Evolutionary conservation across 768 basidiomycete species (phyloP), one percentile per base, ranked within the genome.

Genomic region (Chalciporus chontae): DNA sequence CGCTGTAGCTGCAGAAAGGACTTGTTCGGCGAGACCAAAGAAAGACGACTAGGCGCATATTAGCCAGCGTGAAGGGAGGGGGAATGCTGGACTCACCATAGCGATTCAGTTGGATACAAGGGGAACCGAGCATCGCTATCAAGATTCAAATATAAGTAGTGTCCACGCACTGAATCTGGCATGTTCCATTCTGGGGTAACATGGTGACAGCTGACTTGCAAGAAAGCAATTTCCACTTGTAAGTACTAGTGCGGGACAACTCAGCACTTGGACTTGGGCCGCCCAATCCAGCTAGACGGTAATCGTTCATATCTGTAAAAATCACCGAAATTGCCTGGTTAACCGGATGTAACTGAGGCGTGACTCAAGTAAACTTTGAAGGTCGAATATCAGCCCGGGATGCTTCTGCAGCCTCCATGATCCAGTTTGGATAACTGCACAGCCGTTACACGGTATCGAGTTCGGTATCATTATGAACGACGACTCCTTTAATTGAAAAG

Each of bases 1-100:
- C 26, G 72, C 81, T 81, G 21, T 21, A 21, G 62, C 56, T 3
- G 80, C 72, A 34, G 78, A 66, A 57, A 77, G 66, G 54, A 81
- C 80, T 67, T 90, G 66, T 68, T 89, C 84, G 9, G 87, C 90
- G 57, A 90, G 65, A 50, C 79, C 80, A 32, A 87, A 75, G 59
- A 90, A 77, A 51, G 65, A 75, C 52, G 88, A 86, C 88, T 86
- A 31, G 47, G 23, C 8, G 23, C 23, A 26, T 27, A n/a, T 55
- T 26, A 52, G 36, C 13, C 1, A n/a, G 34, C 1, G 52, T 10
- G 10, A 26, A 17, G 26, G 11, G 11, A 3, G 10, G 0, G 29
- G 17, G 2, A 24, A 19, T 27, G 6, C 26, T n/a, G 2, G 21
- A 41, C 65, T 43, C 51, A 67, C 65, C 65, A 67, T 67, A 51